Evolutionary conservation across 345 rosid genomes (phyloP), one percentile per base, ranked within the genome.

Genomic region (Eutrema yunnanense): DNA sequence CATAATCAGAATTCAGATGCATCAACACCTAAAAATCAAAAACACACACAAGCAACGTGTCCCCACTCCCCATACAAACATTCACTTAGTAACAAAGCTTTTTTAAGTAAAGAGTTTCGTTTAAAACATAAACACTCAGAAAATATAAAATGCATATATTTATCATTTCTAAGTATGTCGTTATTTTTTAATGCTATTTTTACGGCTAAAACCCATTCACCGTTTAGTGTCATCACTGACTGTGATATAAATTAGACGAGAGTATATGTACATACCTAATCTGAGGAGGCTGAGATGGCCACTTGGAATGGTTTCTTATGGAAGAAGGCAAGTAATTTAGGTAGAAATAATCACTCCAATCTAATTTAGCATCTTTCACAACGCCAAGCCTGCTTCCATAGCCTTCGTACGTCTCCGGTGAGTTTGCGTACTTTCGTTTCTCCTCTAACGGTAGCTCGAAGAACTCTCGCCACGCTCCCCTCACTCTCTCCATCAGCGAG

Each of bases 311-410:
- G 67, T 81, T 77, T 76, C 83, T 84, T 32, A 81, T 37, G 38
- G 77, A 44, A 6, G 44, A 37, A 36, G 99, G 99, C 79, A 81
- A 73, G 73, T 65, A 85, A 65, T 95, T 86, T 62, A 95, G 96
- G 60, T 74, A 92, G 74, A 82, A 92, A 72, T 95, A 95, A 76
- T 95, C 99, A 57, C 97, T 84, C 99, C 99, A 95, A 75, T 92
- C 98, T 55, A 94, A 86, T 12, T 79, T 76, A 0, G 99, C 96
- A 6, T 82, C 96, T 65, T 92, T 88, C 75, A 89, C 86, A 2
- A 90, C 83, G 1, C 99, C 97, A 53, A 95, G 65, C 7, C 96
- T 83, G 70, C 98, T 94, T 6, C 98, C 98, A 71, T 91, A 94
- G 6, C 98, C 98, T 76, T 89, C 97, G 10, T 94, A 94, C 2